Evolutionary conservation across 2,329 filamentous ascomycete genomes (phyloP).

Genomic region (Colletotrichum limetticola): DNA sequence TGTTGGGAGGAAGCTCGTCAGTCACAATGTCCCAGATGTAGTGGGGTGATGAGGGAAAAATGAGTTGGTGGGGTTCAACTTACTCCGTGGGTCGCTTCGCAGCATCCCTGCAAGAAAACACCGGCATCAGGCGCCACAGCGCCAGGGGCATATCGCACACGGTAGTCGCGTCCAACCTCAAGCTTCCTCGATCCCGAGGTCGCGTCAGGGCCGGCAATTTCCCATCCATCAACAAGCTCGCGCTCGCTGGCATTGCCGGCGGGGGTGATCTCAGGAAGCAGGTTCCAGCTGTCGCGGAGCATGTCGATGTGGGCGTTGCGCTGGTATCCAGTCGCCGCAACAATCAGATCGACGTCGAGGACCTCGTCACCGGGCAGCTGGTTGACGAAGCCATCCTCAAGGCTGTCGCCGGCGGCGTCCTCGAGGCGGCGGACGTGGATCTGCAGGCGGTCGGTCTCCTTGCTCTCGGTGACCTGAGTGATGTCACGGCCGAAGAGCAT

Average conservation of each 20-base stretch:
- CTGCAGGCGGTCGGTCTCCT: slow-evolving; percentile 60
- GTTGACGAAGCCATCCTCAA: slow-evolving; percentile 52
- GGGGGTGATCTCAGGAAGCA: slow-evolving; percentile 65
- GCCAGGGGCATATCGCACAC: slow-evolving; percentile 75
- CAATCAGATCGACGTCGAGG: slow-evolving; percentile 81
- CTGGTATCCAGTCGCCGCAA: slow-evolving; percentile 89
- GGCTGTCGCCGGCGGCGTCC: slow-evolving; percentile 40
- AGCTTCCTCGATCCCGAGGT: slow-evolving; percentile 57
- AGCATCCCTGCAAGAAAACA: slow-evolving; percentile 94
- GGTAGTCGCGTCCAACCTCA: slow-evolving; percentile 81
- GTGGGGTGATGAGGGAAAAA: background rate
- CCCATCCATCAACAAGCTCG: slow-evolving; percentile 50
- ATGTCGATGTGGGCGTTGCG: slow-evolving; percentile 83
- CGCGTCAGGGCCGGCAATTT: slow-evolving; percentile 38
- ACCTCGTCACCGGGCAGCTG: slow-evolving; percentile 60
- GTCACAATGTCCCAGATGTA: slow-evolving; percentile 21
- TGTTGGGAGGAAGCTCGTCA: slow-evolving; percentile 45
- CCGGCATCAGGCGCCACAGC: slow-evolving; percentile 79
- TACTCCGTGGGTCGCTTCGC: slow-evolving; percentile 91
- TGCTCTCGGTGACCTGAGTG: slow-evolving; percentile 66
- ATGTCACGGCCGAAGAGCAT: slow-evolving; percentile 79
- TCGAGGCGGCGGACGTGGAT: slow-evolving; percentile 66
- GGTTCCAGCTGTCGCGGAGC: slow-evolving; percentile 71
- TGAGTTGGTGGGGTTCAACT: slow-evolving; percentile 52
- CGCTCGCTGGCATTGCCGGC: slow-evolving; percentile 14